Evolutionary conservation across 306 rosid species (phyloP), one percentile per base, ranked within the genome.

Genomic region (Cucurbita argyrosperma): DNA sequence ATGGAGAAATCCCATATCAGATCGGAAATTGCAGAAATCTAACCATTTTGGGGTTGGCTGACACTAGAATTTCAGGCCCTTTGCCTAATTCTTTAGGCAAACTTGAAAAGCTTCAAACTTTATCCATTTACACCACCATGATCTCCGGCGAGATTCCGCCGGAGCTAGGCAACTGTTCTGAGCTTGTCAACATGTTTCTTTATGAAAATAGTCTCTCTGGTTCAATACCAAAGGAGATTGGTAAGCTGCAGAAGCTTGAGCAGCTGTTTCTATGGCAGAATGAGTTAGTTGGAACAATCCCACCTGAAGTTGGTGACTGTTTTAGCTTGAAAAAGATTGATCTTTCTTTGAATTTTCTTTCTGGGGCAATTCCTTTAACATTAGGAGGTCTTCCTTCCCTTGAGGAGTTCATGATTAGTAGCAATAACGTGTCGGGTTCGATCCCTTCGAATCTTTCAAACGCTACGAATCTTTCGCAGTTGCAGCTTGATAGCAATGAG

Each of bases 81-180:
- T 82, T 94, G 73, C 96, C 98, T 47, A 84, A 77, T 71, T 90
- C 98, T 14, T 77, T 94, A 76, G 97, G 97, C 8, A 57, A n/a
- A 61, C 90, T 94, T 10, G 76, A 47, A 4, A 89, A 79, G 82
- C 95, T 94, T 82, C 89, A 84, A 64, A 89, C 89, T 15, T 60
- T 94, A 83, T 90, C 96, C 9, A 86, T 94, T 45, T 94, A 94
- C 76, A 94, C 97, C 30, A 88, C 98, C 8, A 90, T 90, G 98
- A 37, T 90, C 54, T 90, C 96, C 47, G 95, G 97, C 64, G 98
- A 89, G 54, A 94, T 94, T 53, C 98, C 98, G n/a, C 55, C 82
- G 0, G 96, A 88, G 75, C 70, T 90, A 84, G 96, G 98, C 83
- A 86, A 89, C 79, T 94, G 97, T 78, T 89, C 96, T 74, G 96